Evolutionary conservation across 106 monocot genomes (phyloP).

Genomic region (Apostasia ramifera): DNA sequence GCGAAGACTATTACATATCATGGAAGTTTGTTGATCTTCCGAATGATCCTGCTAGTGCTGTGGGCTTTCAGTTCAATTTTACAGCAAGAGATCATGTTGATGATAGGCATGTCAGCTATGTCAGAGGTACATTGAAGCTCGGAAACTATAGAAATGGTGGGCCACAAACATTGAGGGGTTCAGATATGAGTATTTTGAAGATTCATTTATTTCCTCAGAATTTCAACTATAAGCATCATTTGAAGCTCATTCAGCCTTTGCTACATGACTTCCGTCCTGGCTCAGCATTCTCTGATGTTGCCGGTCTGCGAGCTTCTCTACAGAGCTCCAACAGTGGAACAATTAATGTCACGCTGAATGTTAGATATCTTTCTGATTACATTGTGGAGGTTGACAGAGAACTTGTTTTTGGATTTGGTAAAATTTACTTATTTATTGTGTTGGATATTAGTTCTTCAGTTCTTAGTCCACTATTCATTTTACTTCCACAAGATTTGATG

Average conservation of each 20-base stretch:
- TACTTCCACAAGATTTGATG: no score
- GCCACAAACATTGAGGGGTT: conserved; percentile 75
- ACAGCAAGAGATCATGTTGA: conserved; percentile 54
- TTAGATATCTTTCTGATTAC: conserved; percentile 86
- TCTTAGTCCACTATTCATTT: no score
- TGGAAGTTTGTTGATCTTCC: conserved; percentile 93
- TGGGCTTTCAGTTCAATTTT: conserved; percentile 87
- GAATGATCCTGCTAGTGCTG: conserved; percentile 65
- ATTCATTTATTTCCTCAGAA: conserved; percentile 78
- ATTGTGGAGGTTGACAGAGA: conserved; percentile 78
- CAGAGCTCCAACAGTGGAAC: conserved; percentile 54
- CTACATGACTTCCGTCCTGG: conserved; percentile 84
- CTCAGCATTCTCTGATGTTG: conserved; percentile 51
- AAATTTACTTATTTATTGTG: not conserved
- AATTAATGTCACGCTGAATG: conserved; percentile 66
- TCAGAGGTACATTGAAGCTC: conserved; percentile 54
- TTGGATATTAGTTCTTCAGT: not conserved
- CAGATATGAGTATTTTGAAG: conserved; percentile 64
- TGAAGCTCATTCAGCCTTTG: conserved; percentile 76
- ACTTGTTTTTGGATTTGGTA: conserved; percentile 66
- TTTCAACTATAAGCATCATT: conserved; percentile 44
- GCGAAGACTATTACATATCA: conserved; percentile 60
- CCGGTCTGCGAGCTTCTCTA: conserved; percentile 57
- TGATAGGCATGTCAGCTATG: conserved; percentile 59
- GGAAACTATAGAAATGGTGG: conserved; percentile 28